These are phyloP conservation scores for Typha latifolia DNA, from an alignment of 176 grass and related monocot genomes.

Conservation along the genomic window DNA sequence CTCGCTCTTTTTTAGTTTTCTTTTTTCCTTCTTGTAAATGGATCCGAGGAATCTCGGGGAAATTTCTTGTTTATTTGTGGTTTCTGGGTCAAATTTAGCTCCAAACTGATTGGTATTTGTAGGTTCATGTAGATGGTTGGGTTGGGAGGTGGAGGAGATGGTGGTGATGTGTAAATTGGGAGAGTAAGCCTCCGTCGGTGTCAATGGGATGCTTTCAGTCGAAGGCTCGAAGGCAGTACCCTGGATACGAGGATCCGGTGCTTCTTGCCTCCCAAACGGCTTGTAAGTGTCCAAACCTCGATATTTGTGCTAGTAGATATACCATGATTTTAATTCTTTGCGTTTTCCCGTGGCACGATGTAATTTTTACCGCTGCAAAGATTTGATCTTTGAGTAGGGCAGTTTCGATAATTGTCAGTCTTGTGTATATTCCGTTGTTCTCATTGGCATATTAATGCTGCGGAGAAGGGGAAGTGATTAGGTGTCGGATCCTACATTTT, in stretches of 20 bases:
- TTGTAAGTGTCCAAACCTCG: conserved; percentile 7
- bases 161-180: conserved; percentile 4
- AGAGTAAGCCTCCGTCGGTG: neutral
- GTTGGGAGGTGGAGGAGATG: neutral
- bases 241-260: conserved; percentile 20
- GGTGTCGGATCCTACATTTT: too few relatives aligned
- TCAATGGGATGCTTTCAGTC: conserved; percentile 19
- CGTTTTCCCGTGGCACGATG: too few relatives aligned
- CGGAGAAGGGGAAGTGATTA: too few relatives aligned
- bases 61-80: neutral
- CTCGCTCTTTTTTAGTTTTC: neutral
- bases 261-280: conserved; percentile 15
- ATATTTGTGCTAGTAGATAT: neutral
- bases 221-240: conserved; percentile 1
- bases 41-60: neutral
- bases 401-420: too few relatives aligned
- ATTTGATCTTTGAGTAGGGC: too few relatives aligned
- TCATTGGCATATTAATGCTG: too few relatives aligned
- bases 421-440: too few relatives aligned
- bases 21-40: neutral
- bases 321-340: too few relatives aligned
- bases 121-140: neutral
- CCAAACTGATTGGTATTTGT: neutral
- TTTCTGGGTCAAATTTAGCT: too few relatives aligned
- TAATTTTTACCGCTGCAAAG: too few relatives aligned